phyloP scores from a whole-genome alignment of 345 rosid species.

The Tarenaya hassleriana region DNA sequence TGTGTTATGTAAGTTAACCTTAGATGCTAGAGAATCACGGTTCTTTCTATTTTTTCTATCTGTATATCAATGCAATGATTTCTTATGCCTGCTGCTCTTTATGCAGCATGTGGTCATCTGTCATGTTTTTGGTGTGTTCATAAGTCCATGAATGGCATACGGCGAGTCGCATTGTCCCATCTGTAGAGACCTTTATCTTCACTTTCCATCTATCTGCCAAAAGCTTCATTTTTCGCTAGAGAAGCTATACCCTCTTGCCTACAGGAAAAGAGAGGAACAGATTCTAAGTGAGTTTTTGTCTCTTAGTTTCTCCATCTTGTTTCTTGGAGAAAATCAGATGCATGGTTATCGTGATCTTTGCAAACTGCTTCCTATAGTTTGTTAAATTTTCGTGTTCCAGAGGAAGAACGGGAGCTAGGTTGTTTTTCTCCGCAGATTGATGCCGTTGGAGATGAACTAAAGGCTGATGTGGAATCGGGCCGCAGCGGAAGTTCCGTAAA shows the following conservation, averaged over 20 bases:
- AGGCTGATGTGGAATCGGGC: constrained; percentile 23
- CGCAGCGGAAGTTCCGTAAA: constrained; percentile 12
- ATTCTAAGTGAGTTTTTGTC: constrained; percentile 41
- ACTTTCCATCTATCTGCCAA: constrained; percentile 58
- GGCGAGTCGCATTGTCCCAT: constrained; percentile 59
- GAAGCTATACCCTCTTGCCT: constrained; percentile 60
- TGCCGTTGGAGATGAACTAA: constrained; percentile 18
- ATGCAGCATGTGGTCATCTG: constrained; percentile 80
- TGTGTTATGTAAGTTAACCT: constrained; percentile 54
- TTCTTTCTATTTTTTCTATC: not conserved
- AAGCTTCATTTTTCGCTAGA: constrained; percentile 56
- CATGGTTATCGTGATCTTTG: not conserved
- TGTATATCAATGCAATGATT: too few relatives aligned
- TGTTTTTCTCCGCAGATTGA: constrained; percentile 57
- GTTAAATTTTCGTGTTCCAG: constrained; percentile 35
- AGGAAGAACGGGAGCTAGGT: constrained; percentile 36
- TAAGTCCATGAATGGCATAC: constrained; percentile 39
- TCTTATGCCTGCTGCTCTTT: not conserved
- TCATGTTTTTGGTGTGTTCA: constrained; percentile 95
- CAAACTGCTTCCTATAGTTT: constrained; percentile 1
- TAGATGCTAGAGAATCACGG: not conserved
- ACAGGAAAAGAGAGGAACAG: constrained; percentile 45
- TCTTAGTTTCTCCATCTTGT: not conserved
- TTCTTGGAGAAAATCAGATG: not conserved
- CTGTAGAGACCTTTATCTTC: constrained; percentile 54